Conservation (phyloP, 257 asterid species). For the Gentiana macrophylla region DNA sequence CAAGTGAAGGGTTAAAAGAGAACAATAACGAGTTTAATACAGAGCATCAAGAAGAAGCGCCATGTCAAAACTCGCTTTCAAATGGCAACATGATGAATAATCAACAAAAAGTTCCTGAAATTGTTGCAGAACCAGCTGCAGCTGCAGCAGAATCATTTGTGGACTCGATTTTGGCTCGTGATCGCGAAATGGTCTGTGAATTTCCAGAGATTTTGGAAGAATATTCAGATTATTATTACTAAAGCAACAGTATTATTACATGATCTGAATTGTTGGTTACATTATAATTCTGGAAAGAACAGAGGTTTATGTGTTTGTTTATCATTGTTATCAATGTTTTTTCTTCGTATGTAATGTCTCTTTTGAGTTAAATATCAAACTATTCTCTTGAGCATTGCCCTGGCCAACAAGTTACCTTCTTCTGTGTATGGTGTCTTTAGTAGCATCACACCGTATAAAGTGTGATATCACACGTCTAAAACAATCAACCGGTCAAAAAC, state of each 20-base stretch:
- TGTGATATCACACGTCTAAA: no score
- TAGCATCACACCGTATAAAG: no score
- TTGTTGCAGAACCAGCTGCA: constrained; percentile 11
- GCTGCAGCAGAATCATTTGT: constrained; percentile 53
- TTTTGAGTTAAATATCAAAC: no score
- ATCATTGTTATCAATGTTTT: no score
- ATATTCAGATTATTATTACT: constrained; percentile 25
- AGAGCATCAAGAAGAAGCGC: constrained; percentile 10
- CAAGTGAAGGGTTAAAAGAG: constrained; percentile 9
- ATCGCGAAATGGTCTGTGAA: constrained; percentile 50
- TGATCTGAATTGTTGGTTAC: constrained; percentile 4
- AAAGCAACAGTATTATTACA: no score
- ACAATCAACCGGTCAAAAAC: no score
- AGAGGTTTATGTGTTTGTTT: no score
- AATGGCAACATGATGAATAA: not conserved
- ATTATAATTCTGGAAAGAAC: no score
- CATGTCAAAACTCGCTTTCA: constrained; percentile 1
- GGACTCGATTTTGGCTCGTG: constrained; percentile 68
- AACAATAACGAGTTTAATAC: constrained; percentile 14
- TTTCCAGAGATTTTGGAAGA: constrained; percentile 53
- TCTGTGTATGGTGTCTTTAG: no score
- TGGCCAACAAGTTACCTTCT: no score
- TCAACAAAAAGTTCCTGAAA: constrained; percentile 5
- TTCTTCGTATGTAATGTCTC: no score
- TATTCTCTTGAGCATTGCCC: no score